Base-by-base conservation (phyloP, 257 asterid species). In the Ilex asprella region DNA sequence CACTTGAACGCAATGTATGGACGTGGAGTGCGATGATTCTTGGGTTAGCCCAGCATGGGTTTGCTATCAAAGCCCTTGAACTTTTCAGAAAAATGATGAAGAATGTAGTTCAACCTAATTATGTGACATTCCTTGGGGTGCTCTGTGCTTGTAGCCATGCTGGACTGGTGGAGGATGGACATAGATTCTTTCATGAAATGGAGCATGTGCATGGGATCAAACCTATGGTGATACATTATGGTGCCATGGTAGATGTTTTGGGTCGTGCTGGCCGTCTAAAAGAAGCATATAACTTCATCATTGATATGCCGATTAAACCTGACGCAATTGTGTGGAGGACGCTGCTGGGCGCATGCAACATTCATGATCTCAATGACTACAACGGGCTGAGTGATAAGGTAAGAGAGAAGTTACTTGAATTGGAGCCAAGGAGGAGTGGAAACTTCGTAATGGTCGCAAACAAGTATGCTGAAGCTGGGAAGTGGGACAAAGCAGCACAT, bases 101-200 rank as follows among this genome's bases (percentile, higher is more conserved):
- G n/a, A n/a, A n/a, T n/a, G n/a, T n/a, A n/a, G n/a, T n/a, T n/a
- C n/a, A n/a, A n/a, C n/a, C n/a, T n/a, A n/a, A n/a, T n/a, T n/a
- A n/a, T n/a, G n/a, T n/a, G n/a, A n/a, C n/a, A n/a, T n/a, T n/a
- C n/a, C n/a, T n/a, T n/a, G n/a, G n/a, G n/a, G n/a, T 83, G 56
- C 96, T 90, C 58, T 78, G 83, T 64, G 95, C 97, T 9, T 90
- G 95, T 56, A 87, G 91, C 79, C 93, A 87, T 63, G 83, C 80
- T 1, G 96, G 97, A 7, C 39, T 85, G 41, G 84, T 80, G 15
- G 79, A 79, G 59, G 84, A 83, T 1, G 96, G 95, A 31, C 47
- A 64, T 12, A 59, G 29, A 4, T 76, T 77, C 50, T 83, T 90
- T 30, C 58, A 59, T 8, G 82, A 82, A 39, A 90, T 90, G 96